Evolutionary conservation across 2,329 filamentous ascomycete species (phyloP).

Genomic region (Dactylella cylindrospora): DNA sequence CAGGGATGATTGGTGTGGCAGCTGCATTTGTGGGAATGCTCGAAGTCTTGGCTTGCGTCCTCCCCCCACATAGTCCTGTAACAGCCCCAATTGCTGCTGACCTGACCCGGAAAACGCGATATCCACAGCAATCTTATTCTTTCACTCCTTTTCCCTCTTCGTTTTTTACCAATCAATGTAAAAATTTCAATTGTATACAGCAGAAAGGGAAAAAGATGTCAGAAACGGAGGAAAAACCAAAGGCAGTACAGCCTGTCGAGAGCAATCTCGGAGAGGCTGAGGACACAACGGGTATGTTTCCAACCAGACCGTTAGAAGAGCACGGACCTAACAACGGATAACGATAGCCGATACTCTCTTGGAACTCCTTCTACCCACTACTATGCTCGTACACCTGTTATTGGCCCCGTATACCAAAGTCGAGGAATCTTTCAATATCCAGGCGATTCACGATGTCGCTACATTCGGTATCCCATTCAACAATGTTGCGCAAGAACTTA

Average conservation of each 20-base stretch:
- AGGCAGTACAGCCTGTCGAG: conserved; percentile 10
- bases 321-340: too few species aligned
- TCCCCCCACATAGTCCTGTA: neutral
- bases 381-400: conserved; percentile 69
- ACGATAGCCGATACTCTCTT: conserved; percentile 56
- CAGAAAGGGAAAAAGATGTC: conserved; percentile 20
- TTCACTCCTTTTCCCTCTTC: too few species aligned
- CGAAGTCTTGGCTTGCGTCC: conserved; percentile 42
- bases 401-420: conserved; percentile 91
- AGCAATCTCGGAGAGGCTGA: too few species aligned
- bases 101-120: too few species aligned
- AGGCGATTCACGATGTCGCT: conserved; percentile 87
- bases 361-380: conserved; percentile 62
- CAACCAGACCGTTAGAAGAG: too few species aligned
- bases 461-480: conserved; percentile 71
- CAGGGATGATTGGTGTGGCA: conserved; percentile 1
- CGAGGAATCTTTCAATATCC: conserved; percentile 97
- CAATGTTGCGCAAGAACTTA: conserved; percentile 60
- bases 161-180: too few species aligned
- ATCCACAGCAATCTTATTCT: too few species aligned
- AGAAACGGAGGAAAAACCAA: conserved; percentile 8
- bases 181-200: too few species aligned
- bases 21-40: conserved; percentile 12
- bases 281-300: too few species aligned
- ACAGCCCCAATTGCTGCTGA: conserved; percentile 3